phyloP scores from a whole-genome alignment of 116 monocot genomes.

The Thalassia testudinum region DNA sequence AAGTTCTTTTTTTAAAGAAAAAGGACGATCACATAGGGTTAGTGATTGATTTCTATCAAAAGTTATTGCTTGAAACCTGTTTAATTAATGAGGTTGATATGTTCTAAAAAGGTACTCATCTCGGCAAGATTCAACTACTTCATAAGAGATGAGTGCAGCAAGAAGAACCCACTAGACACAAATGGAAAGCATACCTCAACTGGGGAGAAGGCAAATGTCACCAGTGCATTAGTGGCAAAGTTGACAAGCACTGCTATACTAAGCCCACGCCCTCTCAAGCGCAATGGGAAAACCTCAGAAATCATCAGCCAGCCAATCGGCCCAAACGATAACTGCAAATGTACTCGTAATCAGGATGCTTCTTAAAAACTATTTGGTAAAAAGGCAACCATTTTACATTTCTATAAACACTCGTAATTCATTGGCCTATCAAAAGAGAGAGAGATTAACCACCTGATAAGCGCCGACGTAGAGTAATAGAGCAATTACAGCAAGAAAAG shows the following conservation, averaged over 20 bases:
- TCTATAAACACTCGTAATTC: no score
- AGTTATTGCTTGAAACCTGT: no score
- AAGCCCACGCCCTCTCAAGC: constrained; percentile 71
- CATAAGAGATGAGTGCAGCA: neutral
- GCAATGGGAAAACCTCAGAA: constrained; percentile 88
- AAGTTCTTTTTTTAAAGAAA: no score
- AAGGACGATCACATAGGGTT: no score
- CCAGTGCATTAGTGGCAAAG: constrained; percentile 84
- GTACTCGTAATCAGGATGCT: constrained; percentile 5
- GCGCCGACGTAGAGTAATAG: constrained; percentile 77
- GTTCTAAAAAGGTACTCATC: no score
- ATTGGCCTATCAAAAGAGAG: no score
- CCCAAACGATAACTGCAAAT: constrained; percentile 92
- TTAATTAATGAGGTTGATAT: no score
- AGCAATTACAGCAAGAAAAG: constrained; percentile 64
- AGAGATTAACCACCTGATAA: constrained; percentile 47
- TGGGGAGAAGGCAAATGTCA: constrained; percentile 93
- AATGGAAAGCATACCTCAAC: constrained; percentile 34
- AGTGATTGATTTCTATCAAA: no score
- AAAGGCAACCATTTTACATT: no score
- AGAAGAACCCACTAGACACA: neutral
- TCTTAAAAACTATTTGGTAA: neutral
- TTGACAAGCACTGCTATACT: constrained; percentile 88
- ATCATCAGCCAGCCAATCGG: constrained; percentile 99
- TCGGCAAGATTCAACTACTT: no score